Base-by-base conservation (phyloP, 306 rosid genomes). In the Sphenostylis stenocarpa region DNA sequence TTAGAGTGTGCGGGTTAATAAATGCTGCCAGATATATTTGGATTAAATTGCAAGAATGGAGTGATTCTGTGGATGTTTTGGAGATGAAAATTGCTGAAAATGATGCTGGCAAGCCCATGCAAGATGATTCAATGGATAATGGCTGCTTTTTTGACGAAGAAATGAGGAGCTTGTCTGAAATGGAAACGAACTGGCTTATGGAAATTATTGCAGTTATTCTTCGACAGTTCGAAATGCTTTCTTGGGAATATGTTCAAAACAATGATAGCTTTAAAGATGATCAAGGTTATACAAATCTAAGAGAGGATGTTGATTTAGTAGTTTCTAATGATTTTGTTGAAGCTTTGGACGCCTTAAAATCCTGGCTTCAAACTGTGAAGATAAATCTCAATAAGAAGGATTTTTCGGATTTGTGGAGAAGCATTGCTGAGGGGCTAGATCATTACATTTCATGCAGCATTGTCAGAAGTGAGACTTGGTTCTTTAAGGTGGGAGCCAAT, bases 351-450 rank as follows among this genome's bases (percentile, higher is more conserved):
- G 62, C 72, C 73, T 70, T 89, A 43, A 89, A 79, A 67, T 49
- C 84, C 57, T 82, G 76, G 76, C 90, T 91, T 49, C 31, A 39
- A 63, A 80, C 84, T 83, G 55, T 86, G 81, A 81, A 75, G 73
- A 65, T 3, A 64, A 76, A 48, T 70, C 94, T 91, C 76, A 89
- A 89, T 73, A 63, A 67, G 24, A 87, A 81, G 70, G 97, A 91
- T 77, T 89, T 89, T 77, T 79, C 78, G 72, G 94, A 91, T 80
- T 79, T 86, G 11, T 91, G 97, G 97, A 91, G 97, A 79, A 87
- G 88, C 78, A 58, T 85, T 36, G 94, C 94, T 2, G 90, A 89
- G 31, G 97, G 94, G 55, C 85, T 91, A 14, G 94, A 91, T 74
- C 92, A 84, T 82, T 91, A 84, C 86, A 76, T 91, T 77, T 87